Evolutionary conservation across 805 yeast species (phyloP).

Genomic region (Diddensiella caesifluorescens): DNA sequence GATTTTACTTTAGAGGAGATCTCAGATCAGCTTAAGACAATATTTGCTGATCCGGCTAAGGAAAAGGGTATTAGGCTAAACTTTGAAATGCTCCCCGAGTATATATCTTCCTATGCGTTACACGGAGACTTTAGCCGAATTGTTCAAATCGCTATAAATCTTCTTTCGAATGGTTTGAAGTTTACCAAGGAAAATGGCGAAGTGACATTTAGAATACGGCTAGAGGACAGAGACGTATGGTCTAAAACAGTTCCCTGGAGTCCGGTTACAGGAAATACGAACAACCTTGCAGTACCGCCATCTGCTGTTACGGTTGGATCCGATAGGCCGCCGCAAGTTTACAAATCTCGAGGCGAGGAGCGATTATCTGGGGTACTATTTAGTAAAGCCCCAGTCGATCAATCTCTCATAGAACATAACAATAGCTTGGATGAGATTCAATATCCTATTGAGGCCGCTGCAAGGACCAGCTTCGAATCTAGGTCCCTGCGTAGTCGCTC

Average conservation of each 20-base stretch:
- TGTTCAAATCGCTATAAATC: constrained; percentile 82
- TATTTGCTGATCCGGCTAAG: constrained; percentile 47
- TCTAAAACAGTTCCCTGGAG: too few relatives aligned
- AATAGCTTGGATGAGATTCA: neutral
- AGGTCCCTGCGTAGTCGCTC: neutral
- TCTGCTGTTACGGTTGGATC: neutral
- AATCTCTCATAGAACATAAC: neutral
- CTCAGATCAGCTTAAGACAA: constrained; percentile 71
- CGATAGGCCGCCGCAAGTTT: neutral
- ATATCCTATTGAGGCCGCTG: neutral
- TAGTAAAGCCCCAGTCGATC: neutral
- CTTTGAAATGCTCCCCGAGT: constrained; percentile 52
- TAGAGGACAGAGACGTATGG: too few relatives aligned
- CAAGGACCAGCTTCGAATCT: neutral
- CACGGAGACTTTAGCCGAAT: constrained; percentile 86
- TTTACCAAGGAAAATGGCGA: constrained; percentile 65
- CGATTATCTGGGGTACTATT: neutral
- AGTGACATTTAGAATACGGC: constrained; percentile 19
- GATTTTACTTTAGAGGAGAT: constrained; percentile 72
- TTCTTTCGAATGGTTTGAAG: constrained; percentile 84
- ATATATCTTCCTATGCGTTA: constrained; percentile 49
- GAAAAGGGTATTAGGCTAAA: constrained; percentile 70
- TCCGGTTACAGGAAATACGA: too few relatives aligned
- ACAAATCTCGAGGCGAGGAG: neutral
- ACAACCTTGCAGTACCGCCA: neutral